phyloP scores from a whole-genome alignment of 306 rosid genomes.

The Vigna trinervia region DNA sequence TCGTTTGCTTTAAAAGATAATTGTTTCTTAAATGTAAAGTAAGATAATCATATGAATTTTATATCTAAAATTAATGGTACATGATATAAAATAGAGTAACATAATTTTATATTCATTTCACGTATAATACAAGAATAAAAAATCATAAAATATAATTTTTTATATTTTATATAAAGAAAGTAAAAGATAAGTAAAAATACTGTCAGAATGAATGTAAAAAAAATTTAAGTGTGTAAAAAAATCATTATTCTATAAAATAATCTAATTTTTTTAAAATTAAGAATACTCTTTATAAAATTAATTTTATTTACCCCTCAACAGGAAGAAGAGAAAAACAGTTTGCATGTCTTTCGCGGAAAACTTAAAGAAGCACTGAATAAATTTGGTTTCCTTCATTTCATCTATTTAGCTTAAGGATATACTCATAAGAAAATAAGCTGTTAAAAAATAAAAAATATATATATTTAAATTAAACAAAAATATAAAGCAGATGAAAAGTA shows the following conservation, averaged over 20 bases:
- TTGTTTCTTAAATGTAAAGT: neutral
- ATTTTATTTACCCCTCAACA: neutral
- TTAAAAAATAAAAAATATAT: no score
- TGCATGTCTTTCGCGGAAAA: neutral
- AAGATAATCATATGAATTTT: neutral
- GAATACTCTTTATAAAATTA: neutral
- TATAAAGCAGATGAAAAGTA: no score
- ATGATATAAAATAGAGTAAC: neutral
- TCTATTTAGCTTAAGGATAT: neutral
- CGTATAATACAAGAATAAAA: no score
- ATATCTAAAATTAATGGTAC: neutral
- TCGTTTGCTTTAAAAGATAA: neutral
- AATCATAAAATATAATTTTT: no score
- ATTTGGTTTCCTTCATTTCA: neutral
- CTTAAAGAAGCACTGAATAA: neutral
- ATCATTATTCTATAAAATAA: neutral
- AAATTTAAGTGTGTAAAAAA: no score
- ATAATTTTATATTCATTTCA: no score
- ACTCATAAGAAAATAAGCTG: no score
- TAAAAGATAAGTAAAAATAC: no score
- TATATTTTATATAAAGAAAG: no score
- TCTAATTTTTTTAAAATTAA: neutral
- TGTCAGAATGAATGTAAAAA: no score
- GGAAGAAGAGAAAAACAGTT: neutral
- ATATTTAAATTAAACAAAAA: no score